Base-by-base conservation (phyloP, 1,139 yeast genomes). In the Sugiyamaella japonica region DNA sequence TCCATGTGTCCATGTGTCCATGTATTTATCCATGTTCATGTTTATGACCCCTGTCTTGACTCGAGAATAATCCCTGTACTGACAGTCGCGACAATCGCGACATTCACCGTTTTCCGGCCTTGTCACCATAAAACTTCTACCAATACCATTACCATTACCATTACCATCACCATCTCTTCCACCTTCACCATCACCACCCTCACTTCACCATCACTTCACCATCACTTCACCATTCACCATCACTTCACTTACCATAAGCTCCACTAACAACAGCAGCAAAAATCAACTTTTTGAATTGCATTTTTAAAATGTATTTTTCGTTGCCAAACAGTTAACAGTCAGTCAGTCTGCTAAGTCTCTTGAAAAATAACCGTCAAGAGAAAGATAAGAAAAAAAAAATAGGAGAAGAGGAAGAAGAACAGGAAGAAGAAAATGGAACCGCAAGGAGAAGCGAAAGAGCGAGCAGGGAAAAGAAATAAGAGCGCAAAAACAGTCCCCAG, bases 231-330 rank as follows among this genome's bases (percentile, higher is more conserved):
- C 44, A 13, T 20, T 15, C 40, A 23, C 31, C 12, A 17, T 23
- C 15, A 7, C 28, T 36, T 6, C 28, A 60, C 65, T 46, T 59
- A 63, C 66, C 66, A 40, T 48, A 52, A 52, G 51, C 63, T 12
- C 59, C 56, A 39, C 59, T 52, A 38, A 58, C 57, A 38, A 54
- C 62, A 41, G 60, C 50, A 46, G 61, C 25, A 20, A 58, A 46
- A 38, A 58, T 20, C 58, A 58, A 58, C 34, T 40, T 39, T 50
- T 57, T 56, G 52, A 52, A 54, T 48, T 59, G 61, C 60, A 59
- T 59, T 47, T 34, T 52, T 46, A 15, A n/a, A n/a, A 32, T 42
- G 34, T 17, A 23, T 32, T 52, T n/a, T 46, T 28, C 20, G 31
- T 51, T 45, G 9, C 12, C 13, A 32, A 32, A 16, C 25, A 29